These are phyloP conservation scores for Termitomyces sp. DNA, from an alignment of 768 basidiomycete species.

Conservation along the genomic window DNA sequence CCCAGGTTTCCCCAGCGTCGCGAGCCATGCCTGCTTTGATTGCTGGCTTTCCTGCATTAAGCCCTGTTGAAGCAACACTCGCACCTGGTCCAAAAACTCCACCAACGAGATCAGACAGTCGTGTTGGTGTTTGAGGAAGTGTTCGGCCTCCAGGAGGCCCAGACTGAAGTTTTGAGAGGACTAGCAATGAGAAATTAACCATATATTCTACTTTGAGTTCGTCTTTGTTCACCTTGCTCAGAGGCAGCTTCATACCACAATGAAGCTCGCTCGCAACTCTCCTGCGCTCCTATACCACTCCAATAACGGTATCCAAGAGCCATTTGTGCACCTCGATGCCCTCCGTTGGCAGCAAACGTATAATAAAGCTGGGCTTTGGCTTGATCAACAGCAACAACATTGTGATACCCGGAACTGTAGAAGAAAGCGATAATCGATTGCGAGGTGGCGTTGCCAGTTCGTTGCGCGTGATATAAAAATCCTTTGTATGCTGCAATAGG, in stretches of 20 bases:
- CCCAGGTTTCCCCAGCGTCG: constrained; percentile 91
- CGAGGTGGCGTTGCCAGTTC: constrained; percentile 81
- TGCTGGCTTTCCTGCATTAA: constrained; percentile 66
- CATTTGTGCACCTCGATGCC: constrained; percentile 87
- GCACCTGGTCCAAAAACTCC: constrained; percentile 96
- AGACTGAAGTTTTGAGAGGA: constrained; percentile 73
- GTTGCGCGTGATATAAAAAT: constrained; percentile 56
- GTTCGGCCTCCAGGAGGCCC: constrained; percentile 92
- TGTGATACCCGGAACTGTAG: constrained; percentile 78
- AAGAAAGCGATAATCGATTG: constrained; percentile 89
- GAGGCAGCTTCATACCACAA: constrained; percentile 90
- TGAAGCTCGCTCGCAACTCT: constrained; percentile 80
- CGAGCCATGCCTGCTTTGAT: constrained; percentile 82
- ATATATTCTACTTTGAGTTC: not conserved
- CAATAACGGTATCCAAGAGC: constrained; percentile 91
- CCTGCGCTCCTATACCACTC: constrained; percentile 90
- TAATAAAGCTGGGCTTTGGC: constrained; percentile 87
- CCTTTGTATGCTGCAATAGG: constrained; percentile 61
- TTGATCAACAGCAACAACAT: constrained; percentile 60
- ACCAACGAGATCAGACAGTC: constrained; percentile 85
- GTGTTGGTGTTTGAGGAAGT: constrained; percentile 75
- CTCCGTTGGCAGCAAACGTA: constrained; percentile 90
- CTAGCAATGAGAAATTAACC: constrained; percentile 29
- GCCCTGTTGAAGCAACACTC: constrained; percentile 86
- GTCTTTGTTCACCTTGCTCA: constrained; percentile 56